phyloP scores from a whole-genome alignment of 2,329 filamentous ascomycete genomes.

The Penicillium sp. region DNA sequence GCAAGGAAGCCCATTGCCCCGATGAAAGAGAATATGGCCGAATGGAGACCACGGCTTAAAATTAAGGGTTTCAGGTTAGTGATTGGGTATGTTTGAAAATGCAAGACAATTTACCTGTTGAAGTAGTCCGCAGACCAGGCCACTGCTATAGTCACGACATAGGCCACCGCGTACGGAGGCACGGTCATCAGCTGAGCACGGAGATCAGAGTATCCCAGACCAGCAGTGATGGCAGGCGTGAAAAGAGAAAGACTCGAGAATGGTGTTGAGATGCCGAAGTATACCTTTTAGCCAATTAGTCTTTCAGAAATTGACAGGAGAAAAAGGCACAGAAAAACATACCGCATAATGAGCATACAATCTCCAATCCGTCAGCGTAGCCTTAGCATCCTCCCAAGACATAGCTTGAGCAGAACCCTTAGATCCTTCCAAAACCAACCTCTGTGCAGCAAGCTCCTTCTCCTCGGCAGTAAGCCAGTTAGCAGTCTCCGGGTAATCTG shows the following conservation, averaged over 20 bases:
- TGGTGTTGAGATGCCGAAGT: constrained; percentile 54
- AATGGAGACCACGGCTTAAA: constrained; percentile 51
- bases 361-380: constrained; percentile 51
- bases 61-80: neutral
- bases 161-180: constrained; percentile 63
- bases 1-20: constrained; percentile 60
- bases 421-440: constrained; percentile 46
- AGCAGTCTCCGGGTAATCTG: constrained; percentile 52
- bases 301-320: neutral
- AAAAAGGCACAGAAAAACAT: constrained; percentile 21
- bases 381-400: constrained; percentile 51
- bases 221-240: constrained; percentile 64
- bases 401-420: constrained; percentile 40
- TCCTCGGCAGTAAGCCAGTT: constrained; percentile 49
- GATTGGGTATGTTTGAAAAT: neutral
- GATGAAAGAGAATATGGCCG: constrained; percentile 50
- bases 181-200: constrained; percentile 66
- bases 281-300: constrained; percentile 37
- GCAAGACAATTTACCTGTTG: constrained; percentile 29
- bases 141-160: constrained; percentile 51
- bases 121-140: constrained; percentile 63
- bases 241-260: constrained; percentile 62
- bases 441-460: constrained; percentile 42
- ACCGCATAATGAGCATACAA: constrained; percentile 55
- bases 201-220: constrained; percentile 56